Percentiles rank a stretch among this genome's conserved stretches.
Conservation (phyloP, 2,329 filamentous ascomycete species). For the Tolypocladium ovalisporum region DNA sequence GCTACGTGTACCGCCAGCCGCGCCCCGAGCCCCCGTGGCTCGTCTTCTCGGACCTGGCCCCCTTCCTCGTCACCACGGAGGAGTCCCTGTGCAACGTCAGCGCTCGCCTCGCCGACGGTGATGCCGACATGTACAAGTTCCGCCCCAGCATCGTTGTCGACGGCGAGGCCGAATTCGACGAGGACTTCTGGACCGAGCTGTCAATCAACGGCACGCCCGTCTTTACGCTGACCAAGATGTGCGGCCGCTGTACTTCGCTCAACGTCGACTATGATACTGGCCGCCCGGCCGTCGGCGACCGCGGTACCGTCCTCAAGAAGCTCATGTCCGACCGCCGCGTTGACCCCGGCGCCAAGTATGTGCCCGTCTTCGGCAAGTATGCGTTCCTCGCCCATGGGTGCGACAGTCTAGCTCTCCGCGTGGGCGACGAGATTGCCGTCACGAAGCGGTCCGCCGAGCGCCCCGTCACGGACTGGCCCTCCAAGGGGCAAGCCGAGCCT, state of each 20-base stretch:
- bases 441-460: constrained; percentile 37
- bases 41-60: constrained; percentile 64
- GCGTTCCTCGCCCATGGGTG: constrained; percentile 39
- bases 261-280: constrained; percentile 64
- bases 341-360: constrained; percentile 55
- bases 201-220: constrained; percentile 24
- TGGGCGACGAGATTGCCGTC: constrained; percentile 47
- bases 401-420: constrained; percentile 24
- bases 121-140: constrained; percentile 57
- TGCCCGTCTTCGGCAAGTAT: constrained; percentile 64
- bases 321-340: constrained; percentile 61
- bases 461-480: constrained; percentile 42
- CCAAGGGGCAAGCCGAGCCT: constrained; percentile 9
- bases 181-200: constrained; percentile 63
- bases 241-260: constrained; percentile 55
- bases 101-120: constrained; percentile 35
- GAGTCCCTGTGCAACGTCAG: constrained; percentile 60
- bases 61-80: constrained; percentile 61
- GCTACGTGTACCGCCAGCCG: constrained; percentile 13
- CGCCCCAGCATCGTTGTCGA: constrained; percentile 63
- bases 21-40: constrained; percentile 36
- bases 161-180: constrained; percentile 50
- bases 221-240: constrained; percentile 57
- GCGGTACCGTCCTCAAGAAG: constrained; percentile 55
- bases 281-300: constrained; percentile 41